These are phyloP conservation scores for Claviceps lovelessii DNA, from an alignment of 2,329 filamentous ascomycete species.

Conservation along the genomic window DNA sequence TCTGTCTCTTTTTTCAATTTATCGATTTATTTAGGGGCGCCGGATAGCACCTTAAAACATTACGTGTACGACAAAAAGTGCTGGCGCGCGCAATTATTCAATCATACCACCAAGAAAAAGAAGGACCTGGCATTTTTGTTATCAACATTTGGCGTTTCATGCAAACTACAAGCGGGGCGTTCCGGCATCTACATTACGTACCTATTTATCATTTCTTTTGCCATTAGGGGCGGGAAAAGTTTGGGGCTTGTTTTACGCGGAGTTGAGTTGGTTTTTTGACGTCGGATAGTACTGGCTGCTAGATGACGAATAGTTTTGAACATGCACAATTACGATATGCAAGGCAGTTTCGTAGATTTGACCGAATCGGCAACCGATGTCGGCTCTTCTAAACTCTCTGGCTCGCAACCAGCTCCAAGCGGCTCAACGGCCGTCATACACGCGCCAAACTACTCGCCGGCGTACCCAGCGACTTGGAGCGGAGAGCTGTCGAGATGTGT, in stretches of 20 bases:
- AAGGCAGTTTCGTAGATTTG: not conserved
- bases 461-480: no score
- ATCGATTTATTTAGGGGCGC: no score
- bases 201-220: not conserved
- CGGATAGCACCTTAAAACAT: not conserved
- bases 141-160: not conserved
- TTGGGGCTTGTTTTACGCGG: not conserved
- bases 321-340: not conserved
- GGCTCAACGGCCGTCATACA: no score
- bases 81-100: not conserved
- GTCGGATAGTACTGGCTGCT: not conserved
- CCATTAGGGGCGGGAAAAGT: not conserved
- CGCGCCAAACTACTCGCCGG: no score
- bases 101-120: not conserved
- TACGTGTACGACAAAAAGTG: not conserved
- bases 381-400: no score
- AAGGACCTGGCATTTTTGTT: no score
- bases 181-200: not conserved
- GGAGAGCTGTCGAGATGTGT: no score
- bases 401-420: no score
- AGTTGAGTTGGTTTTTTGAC: not conserved
- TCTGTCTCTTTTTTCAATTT: no score
- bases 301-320: not conserved
- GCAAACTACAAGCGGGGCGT: conserved; percentile 1
- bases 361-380: no score